phyloP scores from a whole-genome alignment of 1,139 yeast genomes.

The Yamadazyma dushanensis region DNA sequence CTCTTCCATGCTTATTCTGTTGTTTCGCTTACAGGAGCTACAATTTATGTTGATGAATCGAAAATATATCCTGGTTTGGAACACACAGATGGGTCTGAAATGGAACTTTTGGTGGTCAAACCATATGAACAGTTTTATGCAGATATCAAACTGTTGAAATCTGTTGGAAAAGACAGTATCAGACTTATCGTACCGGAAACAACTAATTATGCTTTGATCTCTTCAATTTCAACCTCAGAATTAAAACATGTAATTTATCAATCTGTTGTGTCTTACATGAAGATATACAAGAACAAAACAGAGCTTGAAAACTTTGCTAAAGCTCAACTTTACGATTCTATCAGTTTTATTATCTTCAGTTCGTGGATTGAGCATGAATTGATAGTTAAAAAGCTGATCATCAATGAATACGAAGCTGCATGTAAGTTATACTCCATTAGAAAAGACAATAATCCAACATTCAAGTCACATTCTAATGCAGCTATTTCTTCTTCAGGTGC shows the following conservation, averaged over 20 bases:
- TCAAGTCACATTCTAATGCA: slow-evolving; percentile 52
- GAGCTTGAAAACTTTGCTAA: slow-evolving; percentile 40
- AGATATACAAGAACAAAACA: slow-evolving; percentile 36
- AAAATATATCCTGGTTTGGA: no score
- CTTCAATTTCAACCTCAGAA: slow-evolving; percentile 12
- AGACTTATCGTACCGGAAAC: slow-evolving; percentile 21
- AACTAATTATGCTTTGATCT: slow-evolving; percentile 26
- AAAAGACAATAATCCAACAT: slow-evolving; percentile 37
- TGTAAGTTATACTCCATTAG: slow-evolving; percentile 43
- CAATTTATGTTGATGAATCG: neutral
- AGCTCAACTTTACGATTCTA: slow-evolving; percentile 46
- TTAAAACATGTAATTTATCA: neutral
- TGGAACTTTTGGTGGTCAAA: slow-evolving; percentile 28
- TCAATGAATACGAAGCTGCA: slow-evolving; percentile 46
- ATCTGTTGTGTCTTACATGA: slow-evolving; percentile 26
- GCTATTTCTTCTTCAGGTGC: slow-evolving; percentile 57
- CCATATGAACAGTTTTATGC: slow-evolving; percentile 29
- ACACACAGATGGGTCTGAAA: no score
- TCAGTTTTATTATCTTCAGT: slow-evolving; percentile 38
- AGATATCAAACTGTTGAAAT: slow-evolving; percentile 20
- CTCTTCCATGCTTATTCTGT: slow-evolving; percentile 73
- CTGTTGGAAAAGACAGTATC: slow-evolving; percentile 13
- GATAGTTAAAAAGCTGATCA: slow-evolving; percentile 20
- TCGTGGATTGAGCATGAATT: slow-evolving; percentile 45
- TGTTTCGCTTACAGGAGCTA: neutral